phyloP scores from a whole-genome alignment of 495 filamentous ascomycete genomes.

The Neohortaea acidophila region DNA sequence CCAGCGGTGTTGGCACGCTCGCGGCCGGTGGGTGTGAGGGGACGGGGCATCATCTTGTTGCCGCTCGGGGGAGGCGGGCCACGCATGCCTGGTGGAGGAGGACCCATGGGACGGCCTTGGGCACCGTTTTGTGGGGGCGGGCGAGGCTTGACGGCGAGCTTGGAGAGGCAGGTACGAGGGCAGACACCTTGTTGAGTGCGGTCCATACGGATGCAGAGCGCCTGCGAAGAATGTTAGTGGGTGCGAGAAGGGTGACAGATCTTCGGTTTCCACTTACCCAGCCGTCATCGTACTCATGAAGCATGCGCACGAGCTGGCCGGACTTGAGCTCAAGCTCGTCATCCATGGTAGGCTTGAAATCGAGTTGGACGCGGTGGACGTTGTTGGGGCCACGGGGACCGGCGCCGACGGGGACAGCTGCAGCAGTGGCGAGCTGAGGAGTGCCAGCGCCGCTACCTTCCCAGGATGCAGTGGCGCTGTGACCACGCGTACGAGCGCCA shows the following conservation, averaged over 20 bases:
- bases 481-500: not conserved
- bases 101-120: constrained; percentile 25
- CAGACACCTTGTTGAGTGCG: constrained; percentile 83
- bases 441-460: constrained; percentile 31
- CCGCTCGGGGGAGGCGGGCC: constrained; percentile 17
- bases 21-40: constrained; percentile 15
- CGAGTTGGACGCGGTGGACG: constrained; percentile 77
- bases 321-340: constrained; percentile 71
- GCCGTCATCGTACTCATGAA: constrained; percentile 97
- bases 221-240: constrained; percentile 39
- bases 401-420: constrained; percentile 29
- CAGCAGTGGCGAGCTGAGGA: constrained; percentile 38
- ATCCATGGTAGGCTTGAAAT: constrained; percentile 83
- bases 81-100: constrained; percentile 17
- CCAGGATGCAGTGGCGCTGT: constrained; percentile 10
- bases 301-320: constrained; percentile 69
- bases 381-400: constrained; percentile 23
- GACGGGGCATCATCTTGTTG: constrained; percentile 7
- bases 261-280: constrained; percentile 70
- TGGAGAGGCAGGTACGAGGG: constrained; percentile 84
- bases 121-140: constrained; percentile 34
- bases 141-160: constrained; percentile 82
- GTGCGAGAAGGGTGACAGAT: not conserved
- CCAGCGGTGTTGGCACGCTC: constrained; percentile 10
- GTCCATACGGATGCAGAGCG: constrained; percentile 82